Evolutionary conservation across 805 yeast species (phyloP).

Genomic region (Pichia deserticola): DNA sequence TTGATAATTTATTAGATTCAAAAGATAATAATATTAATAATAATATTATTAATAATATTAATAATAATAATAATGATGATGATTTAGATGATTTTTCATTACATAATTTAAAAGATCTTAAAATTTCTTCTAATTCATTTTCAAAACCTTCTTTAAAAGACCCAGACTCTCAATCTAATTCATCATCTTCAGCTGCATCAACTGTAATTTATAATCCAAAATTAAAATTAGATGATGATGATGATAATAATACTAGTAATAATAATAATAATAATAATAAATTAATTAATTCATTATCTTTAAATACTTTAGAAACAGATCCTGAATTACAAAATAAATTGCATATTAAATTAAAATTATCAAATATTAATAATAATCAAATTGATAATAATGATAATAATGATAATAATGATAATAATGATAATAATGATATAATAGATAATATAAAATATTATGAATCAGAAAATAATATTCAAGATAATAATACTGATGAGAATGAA

Average conservation of each 20-base stretch:
- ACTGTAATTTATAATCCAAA: slow-evolving; percentile 20
- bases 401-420: not conserved
- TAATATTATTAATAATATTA: not conserved
- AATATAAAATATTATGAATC: not conserved
- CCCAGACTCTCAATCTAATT: slow-evolving; percentile 14
- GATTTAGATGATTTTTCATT: slow-evolving; percentile 15
- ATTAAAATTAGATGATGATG: not conserved
- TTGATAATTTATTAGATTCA: not conserved
- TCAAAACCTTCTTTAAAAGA: not conserved
- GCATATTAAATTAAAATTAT: slow-evolving; percentile 1
- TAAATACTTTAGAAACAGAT: slow-evolving; percentile 22
- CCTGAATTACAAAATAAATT: slow-evolving; percentile 8
- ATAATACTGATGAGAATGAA: not conserved
- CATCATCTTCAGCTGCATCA: slow-evolving; percentile 24
- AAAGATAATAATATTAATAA: not conserved
- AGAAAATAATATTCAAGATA: not conserved
- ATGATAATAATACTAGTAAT: too few relatives aligned
- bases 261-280: not conserved
- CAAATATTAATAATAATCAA: not conserved
- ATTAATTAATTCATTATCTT: not conserved
- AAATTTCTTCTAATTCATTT: slow-evolving; percentile 8
- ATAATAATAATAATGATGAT: slow-evolving; percentile 12
- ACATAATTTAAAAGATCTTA: slow-evolving; percentile 8
- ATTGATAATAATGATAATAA: not conserved
- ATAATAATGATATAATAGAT: not conserved